Conservation (phyloP, 2,329 filamentous ascomycete species). For the Pochonia chlamydosporia region DNA sequence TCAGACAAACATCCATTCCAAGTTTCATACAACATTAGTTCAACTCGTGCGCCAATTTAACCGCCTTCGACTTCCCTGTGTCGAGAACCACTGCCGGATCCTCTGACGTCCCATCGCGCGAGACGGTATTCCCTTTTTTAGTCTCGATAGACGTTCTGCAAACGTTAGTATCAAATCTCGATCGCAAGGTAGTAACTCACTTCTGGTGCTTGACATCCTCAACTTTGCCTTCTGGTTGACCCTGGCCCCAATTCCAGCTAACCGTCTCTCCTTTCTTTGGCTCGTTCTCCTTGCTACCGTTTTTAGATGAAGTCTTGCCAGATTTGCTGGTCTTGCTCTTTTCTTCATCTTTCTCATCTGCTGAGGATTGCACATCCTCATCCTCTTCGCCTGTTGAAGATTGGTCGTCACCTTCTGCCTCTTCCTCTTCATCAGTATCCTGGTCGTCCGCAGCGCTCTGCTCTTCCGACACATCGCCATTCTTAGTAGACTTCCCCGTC, state of each 20-base stretch:
- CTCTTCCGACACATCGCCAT: neutral
- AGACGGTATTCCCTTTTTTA: slow-evolving; percentile 35
- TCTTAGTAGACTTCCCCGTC: neutral
- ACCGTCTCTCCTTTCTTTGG: slow-evolving; percentile 36
- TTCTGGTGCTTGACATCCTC: slow-evolving; percentile 36
- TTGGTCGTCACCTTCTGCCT: slow-evolving; percentile 1
- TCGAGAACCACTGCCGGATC: slow-evolving; percentile 39
- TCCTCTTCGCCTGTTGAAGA: neutral
- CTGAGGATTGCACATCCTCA: too few relatives aligned
- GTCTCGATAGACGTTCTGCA: slow-evolving; percentile 31
- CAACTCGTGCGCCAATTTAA: slow-evolving; percentile 9
- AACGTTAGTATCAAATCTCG: slow-evolving; percentile 1
- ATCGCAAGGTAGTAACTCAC: slow-evolving; percentile 20
- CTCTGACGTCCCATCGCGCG: slow-evolving; percentile 31
- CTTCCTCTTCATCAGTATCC: neutral
- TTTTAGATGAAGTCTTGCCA: slow-evolving; percentile 5
- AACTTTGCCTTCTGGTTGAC: slow-evolving; percentile 37
- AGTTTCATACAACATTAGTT: slow-evolving; percentile 3
- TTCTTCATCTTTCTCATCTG: slow-evolving; percentile 6
- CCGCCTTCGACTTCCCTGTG: slow-evolving; percentile 14
- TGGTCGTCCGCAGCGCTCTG: neutral
- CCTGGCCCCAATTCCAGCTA: slow-evolving; percentile 40
- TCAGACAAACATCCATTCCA: too few relatives aligned
- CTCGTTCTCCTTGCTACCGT: slow-evolving; percentile 20
- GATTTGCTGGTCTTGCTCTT: neutral